Percentiles rank a stretch among this genome's conserved stretches.
These are phyloP conservation scores for Salix viminalis DNA, from an alignment of 345 rosid species.

Conservation along the genomic window DNA sequence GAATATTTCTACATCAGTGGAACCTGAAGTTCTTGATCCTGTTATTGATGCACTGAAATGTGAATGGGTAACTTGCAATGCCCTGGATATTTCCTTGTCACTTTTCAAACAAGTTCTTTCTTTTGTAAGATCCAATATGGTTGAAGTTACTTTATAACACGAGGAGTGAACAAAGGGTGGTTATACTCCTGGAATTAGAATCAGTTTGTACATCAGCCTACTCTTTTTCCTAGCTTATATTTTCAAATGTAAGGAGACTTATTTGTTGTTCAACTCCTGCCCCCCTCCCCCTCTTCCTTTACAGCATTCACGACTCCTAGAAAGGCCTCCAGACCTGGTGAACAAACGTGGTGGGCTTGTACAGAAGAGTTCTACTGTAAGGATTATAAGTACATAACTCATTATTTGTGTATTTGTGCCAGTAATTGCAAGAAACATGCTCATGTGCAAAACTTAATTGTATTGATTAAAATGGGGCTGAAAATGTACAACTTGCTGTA, in stretches of 20 bases:
- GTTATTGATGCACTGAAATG: conserved; percentile 65
- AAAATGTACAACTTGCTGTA: not conserved
- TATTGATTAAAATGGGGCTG: not conserved
- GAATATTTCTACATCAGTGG: conserved; percentile 48
- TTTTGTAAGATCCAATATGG: not conserved
- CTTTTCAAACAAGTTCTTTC: not conserved
- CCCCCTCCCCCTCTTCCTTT: conserved; percentile 4
- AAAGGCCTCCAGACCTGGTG: conserved; percentile 77
- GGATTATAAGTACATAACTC: conserved; percentile 23
- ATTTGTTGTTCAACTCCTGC: conserved; percentile 5
- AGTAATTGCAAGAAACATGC: not conserved
- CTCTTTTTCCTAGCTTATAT: not conserved
- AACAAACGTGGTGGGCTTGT: conserved; percentile 62
- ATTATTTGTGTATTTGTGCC: not conserved
- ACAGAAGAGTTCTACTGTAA: conserved; percentile 71
- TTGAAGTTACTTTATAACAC: not conserved
- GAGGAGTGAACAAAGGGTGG: not conserved
- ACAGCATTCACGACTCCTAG: conserved; percentile 78
- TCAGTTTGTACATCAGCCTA: not conserved
- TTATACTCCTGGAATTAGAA: not conserved
- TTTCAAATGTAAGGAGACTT: not conserved
- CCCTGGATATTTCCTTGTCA: not conserved
- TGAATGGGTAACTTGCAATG: conserved; percentile 55
- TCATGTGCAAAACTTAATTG: not conserved
- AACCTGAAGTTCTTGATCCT: conserved; percentile 66